These are phyloP conservation scores for Sapria himalayana DNA, from an alignment of 345 rosid species.

Conservation along the genomic window DNA sequence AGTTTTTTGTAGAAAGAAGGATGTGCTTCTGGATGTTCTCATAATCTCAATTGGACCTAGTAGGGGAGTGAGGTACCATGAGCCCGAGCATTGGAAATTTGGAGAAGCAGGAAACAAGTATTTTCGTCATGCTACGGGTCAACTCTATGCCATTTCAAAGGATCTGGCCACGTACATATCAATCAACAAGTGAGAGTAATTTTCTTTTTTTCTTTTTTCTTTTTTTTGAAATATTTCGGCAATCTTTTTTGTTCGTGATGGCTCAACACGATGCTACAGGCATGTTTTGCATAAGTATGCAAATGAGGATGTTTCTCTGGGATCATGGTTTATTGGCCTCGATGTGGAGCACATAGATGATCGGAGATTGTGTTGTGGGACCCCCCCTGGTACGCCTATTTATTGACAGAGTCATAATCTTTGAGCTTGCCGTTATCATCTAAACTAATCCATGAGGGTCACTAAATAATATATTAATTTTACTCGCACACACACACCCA, in stretches of 20 bases:
- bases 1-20: slow-evolving; percentile 3
- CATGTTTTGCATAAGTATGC: slow-evolving; percentile 89
- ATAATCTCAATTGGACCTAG: slow-evolving; percentile 8
- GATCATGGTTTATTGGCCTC: slow-evolving; percentile 97
- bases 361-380: slow-evolving; percentile 88
- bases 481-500: too few relatives aligned
- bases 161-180: slow-evolving; percentile 89
- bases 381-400: slow-evolving; percentile 99
- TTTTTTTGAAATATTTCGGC: background rate
- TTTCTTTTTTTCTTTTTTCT: slow-evolving; percentile 4
- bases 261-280: slow-evolving; percentile 20
- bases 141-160: slow-evolving; percentile 79
- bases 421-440: too few relatives aligned
- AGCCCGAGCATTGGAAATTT: slow-evolving; percentile 92
- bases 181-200: slow-evolving; percentile 60
- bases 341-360: slow-evolving; percentile 83
- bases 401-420: too few relatives aligned
- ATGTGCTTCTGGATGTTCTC: background rate
- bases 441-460: too few relatives aligned
- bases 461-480: too few relatives aligned
- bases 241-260: slow-evolving; percentile 1
- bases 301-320: slow-evolving; percentile 88
- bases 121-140: slow-evolving; percentile 95
- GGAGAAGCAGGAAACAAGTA: slow-evolving; percentile 87
- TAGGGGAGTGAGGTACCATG: slow-evolving; percentile 96